Percentiles rank a stretch among this genome's conserved stretches.
Conservation (phyloP, 208 protist genomes). For the Porcisia hertigi region DNA sequence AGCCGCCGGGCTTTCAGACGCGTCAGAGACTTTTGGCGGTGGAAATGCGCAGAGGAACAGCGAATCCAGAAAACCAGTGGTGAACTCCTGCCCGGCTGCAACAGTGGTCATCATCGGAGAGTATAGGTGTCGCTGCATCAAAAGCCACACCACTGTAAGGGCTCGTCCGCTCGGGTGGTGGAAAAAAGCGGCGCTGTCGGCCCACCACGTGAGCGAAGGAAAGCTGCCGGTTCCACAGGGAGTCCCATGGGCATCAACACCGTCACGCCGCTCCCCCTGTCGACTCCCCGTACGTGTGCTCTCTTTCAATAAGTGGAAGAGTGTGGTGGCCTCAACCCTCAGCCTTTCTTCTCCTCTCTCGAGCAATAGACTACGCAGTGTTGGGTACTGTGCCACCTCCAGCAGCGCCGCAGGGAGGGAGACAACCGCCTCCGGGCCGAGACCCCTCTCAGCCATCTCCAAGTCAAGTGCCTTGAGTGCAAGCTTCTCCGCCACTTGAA, state of each 20-base stretch:
- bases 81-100: neutral
- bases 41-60: constrained; percentile 11
- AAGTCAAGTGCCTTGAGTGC: constrained; percentile 5
- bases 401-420: constrained; percentile 22
- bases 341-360: constrained; percentile 3
- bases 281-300: neutral
- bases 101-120: neutral
- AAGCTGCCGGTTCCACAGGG: neutral
- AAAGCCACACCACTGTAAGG: constrained; percentile 23
- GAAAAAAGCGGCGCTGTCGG: constrained; percentile 8
- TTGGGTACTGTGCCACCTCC: constrained; percentile 5
- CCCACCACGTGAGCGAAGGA: constrained; percentile 2
- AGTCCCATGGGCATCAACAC: neutral
- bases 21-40: neutral
- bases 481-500: constrained; percentile 9
- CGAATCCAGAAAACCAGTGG: neutral
- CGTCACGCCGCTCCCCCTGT: neutral
- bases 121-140: constrained; percentile 16
- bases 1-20: neutral
- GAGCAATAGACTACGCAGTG: constrained; percentile 13
- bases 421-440: neutral
- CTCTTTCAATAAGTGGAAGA: constrained; percentile 25
- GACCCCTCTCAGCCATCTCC: constrained; percentile 1
- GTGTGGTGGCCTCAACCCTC: constrained; percentile 16
- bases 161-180: constrained; percentile 25